A percentile compares a stretch with the other conserved stretches of the same genome.
Evolutionary conservation across 23 red algal genomes (phyloP).

Genomic region (Cyanidiococcus yangmingshanensis): DNA sequence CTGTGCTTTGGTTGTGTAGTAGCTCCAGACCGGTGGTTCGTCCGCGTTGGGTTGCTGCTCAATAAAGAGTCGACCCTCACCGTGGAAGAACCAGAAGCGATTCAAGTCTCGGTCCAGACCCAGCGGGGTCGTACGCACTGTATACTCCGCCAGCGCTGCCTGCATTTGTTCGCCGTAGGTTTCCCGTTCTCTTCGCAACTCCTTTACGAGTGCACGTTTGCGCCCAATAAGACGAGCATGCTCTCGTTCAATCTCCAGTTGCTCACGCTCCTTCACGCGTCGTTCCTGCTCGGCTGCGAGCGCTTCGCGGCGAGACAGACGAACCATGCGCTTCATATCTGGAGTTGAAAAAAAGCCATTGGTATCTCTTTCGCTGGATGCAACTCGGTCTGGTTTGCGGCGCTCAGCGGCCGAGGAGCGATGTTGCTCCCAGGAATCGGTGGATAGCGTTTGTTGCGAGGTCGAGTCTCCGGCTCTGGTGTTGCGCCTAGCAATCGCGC

Average conservation of each 20-base stretch:
- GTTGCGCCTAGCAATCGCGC: neutral
- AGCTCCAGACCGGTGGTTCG: neutral
- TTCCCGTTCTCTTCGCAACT: constrained; percentile 8
- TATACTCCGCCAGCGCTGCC: neutral
- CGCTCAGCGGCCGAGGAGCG: neutral
- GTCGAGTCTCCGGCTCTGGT: neutral
- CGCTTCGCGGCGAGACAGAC: neutral
- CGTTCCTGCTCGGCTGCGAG: constrained; percentile 10
- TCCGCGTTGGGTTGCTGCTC: neutral
- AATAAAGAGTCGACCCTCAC: constrained; percentile 11
- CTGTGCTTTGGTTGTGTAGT: constrained; percentile 2
- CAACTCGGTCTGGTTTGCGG: neutral
- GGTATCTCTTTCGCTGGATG: neutral
- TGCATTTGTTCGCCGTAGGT: constrained; percentile 6
- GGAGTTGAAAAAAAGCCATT: neutral
- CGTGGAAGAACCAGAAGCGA: constrained; percentile 20
- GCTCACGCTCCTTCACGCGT: neutral
- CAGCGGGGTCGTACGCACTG: constrained; percentile 1
- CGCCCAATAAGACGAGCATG: neutral
- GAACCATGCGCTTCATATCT: neutral
- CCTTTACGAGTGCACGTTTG: neutral
- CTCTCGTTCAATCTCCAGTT: constrained; percentile 6
- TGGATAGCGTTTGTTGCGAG: neutral
- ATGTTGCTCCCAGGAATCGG: neutral
- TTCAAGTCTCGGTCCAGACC: constrained; percentile 15